phyloP scores from a whole-genome alignment of 257 asterid genomes.

The Leonotis leonurus region DNA sequence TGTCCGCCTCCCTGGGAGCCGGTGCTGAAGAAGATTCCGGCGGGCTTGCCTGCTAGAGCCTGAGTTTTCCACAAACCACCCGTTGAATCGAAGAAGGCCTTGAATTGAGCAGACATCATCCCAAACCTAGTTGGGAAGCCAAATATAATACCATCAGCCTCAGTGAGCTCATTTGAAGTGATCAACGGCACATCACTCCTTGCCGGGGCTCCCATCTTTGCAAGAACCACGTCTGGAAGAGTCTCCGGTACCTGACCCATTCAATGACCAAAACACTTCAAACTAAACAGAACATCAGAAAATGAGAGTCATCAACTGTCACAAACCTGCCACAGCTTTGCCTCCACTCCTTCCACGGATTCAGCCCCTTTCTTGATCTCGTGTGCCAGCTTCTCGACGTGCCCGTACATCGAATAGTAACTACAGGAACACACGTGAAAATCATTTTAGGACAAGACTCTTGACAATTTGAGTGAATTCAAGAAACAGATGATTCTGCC shows the following conservation, averaged over 20 bases:
- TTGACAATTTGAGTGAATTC: background rate
- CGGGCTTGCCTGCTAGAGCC: constrained; percentile 49
- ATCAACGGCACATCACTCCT: background rate
- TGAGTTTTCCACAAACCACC: constrained; percentile 46
- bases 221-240: constrained; percentile 38
- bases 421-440: background rate
- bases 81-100: constrained; percentile 34
- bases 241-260: constrained; percentile 42
- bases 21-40: constrained; percentile 45
- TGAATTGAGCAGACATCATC: constrained; percentile 8
- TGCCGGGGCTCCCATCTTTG: background rate
- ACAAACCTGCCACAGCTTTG: constrained; percentile 54
- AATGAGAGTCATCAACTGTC: background rate
- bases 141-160: constrained; percentile 5
- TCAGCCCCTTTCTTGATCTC: constrained; percentile 66
- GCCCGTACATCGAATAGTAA: constrained; percentile 64
- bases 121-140: constrained; percentile 7
- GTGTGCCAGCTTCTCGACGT: constrained; percentile 52
- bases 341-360: constrained; percentile 60
- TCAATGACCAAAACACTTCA: background rate
- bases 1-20: constrained; percentile 61
- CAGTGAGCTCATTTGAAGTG: background rate
- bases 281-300: background rate
- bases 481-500: constrained; percentile 3
- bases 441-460: background rate